Evolutionary conservation across 2,329 filamentous ascomycete species (phyloP).

Genomic region (Hymenoscyphus occultus): DNA sequence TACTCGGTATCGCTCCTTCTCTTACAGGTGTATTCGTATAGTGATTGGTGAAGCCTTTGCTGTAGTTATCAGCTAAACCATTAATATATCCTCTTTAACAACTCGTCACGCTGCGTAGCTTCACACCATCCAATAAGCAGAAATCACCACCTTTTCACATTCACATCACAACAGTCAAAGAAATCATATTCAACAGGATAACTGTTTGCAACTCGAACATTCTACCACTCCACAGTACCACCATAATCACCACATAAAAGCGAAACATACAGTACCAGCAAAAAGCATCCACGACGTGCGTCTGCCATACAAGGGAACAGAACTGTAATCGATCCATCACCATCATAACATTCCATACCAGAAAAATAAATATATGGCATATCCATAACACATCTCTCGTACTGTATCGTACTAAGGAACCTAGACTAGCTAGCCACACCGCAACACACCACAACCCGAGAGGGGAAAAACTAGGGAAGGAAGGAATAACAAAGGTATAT

Average conservation of each 20-base stretch:
- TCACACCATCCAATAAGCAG: too few relatives aligned
- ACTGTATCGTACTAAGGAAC: not conserved
- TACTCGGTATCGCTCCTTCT: too few relatives aligned
- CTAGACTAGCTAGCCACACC: not conserved
- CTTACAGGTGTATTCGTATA: too few relatives aligned
- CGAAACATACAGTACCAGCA: not conserved
- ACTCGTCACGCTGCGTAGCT: too few relatives aligned
- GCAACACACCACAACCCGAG: not conserved
- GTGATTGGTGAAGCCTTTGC: too few relatives aligned
- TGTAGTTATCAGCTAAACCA: too few relatives aligned
- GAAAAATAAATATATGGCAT: not conserved
- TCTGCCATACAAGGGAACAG: not conserved
- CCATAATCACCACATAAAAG: not conserved
- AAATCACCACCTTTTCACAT: too few relatives aligned
- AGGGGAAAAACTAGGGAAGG: not conserved
- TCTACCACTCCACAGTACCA: not conserved
- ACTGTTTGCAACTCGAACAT: too few relatives aligned
- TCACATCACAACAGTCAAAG: too few relatives aligned
- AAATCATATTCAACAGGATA: too few relatives aligned
- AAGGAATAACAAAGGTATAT: not conserved
- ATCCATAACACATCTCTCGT: conserved; percentile 3
- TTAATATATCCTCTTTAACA: too few relatives aligned
- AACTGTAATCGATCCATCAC: not conserved
- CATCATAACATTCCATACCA: not conserved
- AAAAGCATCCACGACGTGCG: not conserved